phyloP scores from a whole-genome alignment of 495 filamentous ascomycete species.

The Parathielavia hyrcaniae region DNA sequence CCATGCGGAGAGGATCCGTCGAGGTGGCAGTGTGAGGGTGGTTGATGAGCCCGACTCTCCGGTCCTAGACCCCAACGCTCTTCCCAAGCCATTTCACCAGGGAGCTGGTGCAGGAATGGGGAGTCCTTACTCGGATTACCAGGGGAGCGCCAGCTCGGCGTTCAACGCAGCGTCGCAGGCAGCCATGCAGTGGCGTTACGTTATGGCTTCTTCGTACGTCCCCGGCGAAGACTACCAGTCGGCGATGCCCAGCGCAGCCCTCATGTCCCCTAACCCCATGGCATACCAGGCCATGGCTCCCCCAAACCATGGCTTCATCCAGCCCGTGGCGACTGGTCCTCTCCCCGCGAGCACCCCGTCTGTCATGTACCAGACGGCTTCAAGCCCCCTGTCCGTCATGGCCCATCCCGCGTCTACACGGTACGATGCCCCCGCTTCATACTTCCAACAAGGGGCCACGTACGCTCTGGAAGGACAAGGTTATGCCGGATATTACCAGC shows the following conservation, averaged over 20 bases:
- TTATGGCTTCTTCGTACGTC: neutral
- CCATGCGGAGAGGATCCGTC: conserved; percentile 2
- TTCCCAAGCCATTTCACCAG: neutral
- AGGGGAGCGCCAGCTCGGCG: neutral
- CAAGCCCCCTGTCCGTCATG: neutral
- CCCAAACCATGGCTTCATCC: neutral
- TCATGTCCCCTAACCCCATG: neutral
- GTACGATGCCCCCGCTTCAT: neutral
- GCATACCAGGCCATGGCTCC: neutral
- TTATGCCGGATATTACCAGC: neutral
- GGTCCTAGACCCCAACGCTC: neutral
- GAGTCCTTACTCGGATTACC: neutral
- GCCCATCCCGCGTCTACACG: neutral
- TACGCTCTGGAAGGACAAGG: neutral
- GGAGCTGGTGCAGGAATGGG: neutral
- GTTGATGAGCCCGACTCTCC: neutral
- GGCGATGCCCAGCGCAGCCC: neutral
- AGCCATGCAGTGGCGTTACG: neutral
- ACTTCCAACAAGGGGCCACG: neutral
- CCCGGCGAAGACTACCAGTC: neutral
- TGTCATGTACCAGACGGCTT: neutral
- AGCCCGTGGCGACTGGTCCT: neutral
- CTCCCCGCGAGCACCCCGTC: neutral
- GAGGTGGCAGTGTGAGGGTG: neutral
- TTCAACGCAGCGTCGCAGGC: neutral